A percentile compares a stretch with the other conserved stretches of the same genome.
Conservation (phyloP, 1,139 yeast species). For the Protomyces gravidus region DNA sequence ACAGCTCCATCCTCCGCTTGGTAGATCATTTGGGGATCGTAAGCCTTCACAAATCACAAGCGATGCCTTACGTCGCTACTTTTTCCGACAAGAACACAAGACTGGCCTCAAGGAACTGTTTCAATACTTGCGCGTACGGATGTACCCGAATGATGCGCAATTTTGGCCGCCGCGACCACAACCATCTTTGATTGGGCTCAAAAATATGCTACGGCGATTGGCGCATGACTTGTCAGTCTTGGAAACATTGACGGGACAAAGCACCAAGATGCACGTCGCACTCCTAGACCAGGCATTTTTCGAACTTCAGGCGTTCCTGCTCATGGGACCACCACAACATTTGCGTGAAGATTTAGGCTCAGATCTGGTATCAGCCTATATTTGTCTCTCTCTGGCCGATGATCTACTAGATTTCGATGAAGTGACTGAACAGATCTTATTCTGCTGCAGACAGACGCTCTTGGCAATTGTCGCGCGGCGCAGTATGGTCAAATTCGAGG, state of each 20-base stretch:
- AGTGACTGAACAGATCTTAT: conserved; percentile 4
- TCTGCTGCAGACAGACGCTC: conserved; percentile 6
- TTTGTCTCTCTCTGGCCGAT: conserved; percentile 3
- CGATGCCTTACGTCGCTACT: not conserved
- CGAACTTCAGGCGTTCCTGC: conserved; percentile 9
- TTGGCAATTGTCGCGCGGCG: not conserved
- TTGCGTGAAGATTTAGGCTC: conserved; percentile 16
- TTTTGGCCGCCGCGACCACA: conserved; percentile 20
- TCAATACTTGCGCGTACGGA: conserved; percentile 8
- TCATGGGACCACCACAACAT: conserved; percentile 9
- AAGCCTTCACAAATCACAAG: not conserved
- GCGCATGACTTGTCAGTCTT: conserved; percentile 12
- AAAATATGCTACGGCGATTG: conserved; percentile 9
- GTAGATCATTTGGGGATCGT: not conserved
- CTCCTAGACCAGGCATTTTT: conserved; percentile 16
- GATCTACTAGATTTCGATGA: conserved; percentile 4
- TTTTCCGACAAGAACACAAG: conserved; percentile 17
- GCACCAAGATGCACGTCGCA: not conserved
- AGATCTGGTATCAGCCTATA: conserved; percentile 13
- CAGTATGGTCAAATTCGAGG: conserved; percentile 5
- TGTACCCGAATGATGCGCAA: conserved; percentile 5
- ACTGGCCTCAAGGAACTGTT: conserved; percentile 12
- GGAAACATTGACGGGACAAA: conserved; percentile 4
- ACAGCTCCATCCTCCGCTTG: not conserved
- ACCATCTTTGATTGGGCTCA: conserved; percentile 18